phyloP scores from a whole-genome alignment of 495 filamentous ascomycete species.

The Penicillium manginii region DNA sequence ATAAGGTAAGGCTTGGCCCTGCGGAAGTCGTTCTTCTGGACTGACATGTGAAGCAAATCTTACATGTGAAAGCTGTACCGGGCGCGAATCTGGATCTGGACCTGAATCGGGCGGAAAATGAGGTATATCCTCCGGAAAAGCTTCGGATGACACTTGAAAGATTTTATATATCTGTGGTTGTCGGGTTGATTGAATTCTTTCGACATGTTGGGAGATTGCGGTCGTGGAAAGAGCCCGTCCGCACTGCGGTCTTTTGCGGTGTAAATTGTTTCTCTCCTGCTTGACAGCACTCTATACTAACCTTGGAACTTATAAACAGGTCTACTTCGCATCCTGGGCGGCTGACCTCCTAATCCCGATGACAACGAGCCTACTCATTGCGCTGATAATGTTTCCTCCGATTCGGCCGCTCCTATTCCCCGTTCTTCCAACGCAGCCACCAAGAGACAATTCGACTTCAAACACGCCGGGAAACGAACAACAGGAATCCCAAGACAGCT shows the following conservation, averaged over 20 bases:
- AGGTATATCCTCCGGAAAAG: constrained; percentile 87
- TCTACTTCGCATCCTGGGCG: constrained; percentile 75
- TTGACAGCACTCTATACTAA: not conserved
- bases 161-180: constrained; percentile 80
- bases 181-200: constrained; percentile 65
- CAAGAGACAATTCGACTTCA: constrained; percentile 57
- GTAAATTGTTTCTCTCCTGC: constrained; percentile 35
- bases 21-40: not conserved
- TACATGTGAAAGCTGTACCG: constrained; percentile 75
- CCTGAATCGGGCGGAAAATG: constrained; percentile 77
- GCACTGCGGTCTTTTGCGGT: constrained; percentile 69
- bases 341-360: constrained; percentile 74
- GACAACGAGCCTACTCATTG: constrained; percentile 58
- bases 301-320: constrained; percentile 46
- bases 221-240: constrained; percentile 74
- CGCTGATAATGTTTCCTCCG: constrained; percentile 68
- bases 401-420: constrained; percentile 72
- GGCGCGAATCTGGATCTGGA: constrained; percentile 67
- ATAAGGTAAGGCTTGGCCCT: constrained; percentile 61
- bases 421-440: constrained; percentile 67
- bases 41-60: constrained; percentile 70
- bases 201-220: constrained; percentile 78
- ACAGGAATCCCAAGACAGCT: constrained; percentile 74
- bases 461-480: constrained; percentile 72
- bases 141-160: constrained; percentile 79